phyloP scores from a whole-genome alignment of 2,329 filamentous ascomycete genomes.

The Aspergillus sergii region DNA sequence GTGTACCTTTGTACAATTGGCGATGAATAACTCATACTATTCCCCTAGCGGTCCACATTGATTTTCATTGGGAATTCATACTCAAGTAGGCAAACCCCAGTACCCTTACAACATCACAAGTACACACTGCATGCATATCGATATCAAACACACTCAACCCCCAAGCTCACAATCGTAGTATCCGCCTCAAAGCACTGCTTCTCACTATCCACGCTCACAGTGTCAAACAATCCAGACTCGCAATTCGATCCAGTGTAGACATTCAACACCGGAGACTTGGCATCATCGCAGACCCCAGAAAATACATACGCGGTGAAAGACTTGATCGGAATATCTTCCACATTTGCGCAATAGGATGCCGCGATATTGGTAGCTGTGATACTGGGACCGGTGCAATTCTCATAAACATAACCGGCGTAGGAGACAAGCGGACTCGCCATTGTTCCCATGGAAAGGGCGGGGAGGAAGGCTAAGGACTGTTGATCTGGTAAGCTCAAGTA shows the following conservation, averaged over 20 bases:
- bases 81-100: background rate
- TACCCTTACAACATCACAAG: background rate
- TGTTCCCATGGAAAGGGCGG: background rate
- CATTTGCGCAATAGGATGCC: conserved; percentile 15
- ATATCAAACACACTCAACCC: background rate
- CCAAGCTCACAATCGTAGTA: background rate
- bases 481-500: background rate
- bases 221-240: background rate
- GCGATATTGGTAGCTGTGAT: conserved; percentile 12
- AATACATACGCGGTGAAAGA: conserved; percentile 19
- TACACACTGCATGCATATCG: background rate
- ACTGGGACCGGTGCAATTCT: conserved; percentile 6
- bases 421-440: background rate
- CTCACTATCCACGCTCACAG: background rate
- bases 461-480: background rate
- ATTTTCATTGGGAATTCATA: background rate
- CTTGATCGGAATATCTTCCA: conserved; percentile 21
- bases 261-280: background rate
- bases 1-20: fast-evolving
- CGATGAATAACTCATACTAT: background rate
- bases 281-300: conserved; percentile 20
- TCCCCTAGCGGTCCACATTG: background rate
- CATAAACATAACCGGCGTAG: background rate
- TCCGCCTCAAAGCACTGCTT: background rate
- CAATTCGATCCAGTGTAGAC: background rate